phyloP scores from a whole-genome alignment of 192 early-diverging fungal genomes.

The Coemansia sp. region DNA sequence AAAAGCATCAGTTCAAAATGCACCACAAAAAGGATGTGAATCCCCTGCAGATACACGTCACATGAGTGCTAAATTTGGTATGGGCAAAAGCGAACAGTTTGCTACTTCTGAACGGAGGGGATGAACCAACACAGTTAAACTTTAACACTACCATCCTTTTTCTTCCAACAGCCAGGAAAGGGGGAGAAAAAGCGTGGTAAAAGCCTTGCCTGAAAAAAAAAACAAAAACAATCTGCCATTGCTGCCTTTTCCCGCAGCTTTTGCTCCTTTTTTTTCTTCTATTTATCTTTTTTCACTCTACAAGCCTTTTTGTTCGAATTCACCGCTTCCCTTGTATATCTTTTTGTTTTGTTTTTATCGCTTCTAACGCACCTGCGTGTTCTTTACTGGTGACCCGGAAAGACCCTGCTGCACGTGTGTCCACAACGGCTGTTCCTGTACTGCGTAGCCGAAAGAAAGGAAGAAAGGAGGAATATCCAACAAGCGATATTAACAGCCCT shows the following conservation, averaged over 20 bases:
- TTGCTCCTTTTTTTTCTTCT: not conserved
- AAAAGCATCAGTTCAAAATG: not conserved
- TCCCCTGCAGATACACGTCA: conserved; percentile 3
- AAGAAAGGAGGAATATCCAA: not conserved
- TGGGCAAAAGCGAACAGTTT: not conserved
- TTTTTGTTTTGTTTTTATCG: not conserved
- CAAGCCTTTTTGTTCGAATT: not conserved
- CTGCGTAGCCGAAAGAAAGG: not conserved
- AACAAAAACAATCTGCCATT: not conserved
- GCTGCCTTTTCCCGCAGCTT: not conserved
- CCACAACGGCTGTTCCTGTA: not conserved
- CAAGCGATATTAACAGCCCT: too few relatives aligned
- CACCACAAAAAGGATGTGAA: not conserved
- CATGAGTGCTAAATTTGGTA: not conserved
- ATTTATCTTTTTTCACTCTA: not conserved
- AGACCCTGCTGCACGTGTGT: not conserved
- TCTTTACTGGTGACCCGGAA: not conserved
- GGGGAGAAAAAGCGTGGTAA: not conserved
- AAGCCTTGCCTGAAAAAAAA: not conserved
- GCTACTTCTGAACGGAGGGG: too few relatives aligned
- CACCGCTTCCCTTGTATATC: not conserved
- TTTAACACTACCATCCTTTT: not conserved
- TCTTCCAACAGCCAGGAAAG: not conserved
- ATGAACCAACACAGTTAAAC: too few relatives aligned
- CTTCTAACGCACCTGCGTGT: not conserved